These are phyloP conservation scores for Mycena galopus DNA, from an alignment of 768 basidiomycete species.

Conservation along the genomic window DNA sequence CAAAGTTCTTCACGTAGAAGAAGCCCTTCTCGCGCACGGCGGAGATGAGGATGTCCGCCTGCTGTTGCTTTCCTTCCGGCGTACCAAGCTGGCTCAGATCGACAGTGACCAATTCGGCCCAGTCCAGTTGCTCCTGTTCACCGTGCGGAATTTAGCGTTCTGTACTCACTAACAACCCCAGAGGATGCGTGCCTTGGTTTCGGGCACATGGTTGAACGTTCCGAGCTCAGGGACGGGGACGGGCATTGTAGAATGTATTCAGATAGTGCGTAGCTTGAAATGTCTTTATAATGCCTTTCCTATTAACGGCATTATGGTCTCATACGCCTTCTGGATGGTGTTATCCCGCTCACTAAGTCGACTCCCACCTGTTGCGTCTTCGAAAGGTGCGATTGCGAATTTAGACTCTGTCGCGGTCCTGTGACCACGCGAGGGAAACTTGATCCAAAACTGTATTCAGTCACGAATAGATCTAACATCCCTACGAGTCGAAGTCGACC, in stretches of 20 bases:
- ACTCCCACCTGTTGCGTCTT: conserved; percentile 5
- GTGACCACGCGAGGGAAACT: neutral
- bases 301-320: conserved; percentile 19
- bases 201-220: conserved; percentile 53
- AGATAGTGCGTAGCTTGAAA: neutral
- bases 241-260: conserved; percentile 42
- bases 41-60: conserved; percentile 57
- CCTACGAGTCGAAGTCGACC: conserved; percentile 52
- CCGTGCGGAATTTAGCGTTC: conserved; percentile 7
- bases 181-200: conserved; percentile 52
- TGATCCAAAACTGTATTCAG: neutral
- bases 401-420: neutral
- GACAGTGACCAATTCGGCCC: conserved; percentile 63
- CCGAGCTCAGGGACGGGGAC: conserved; percentile 56
- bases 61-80: conserved; percentile 56
- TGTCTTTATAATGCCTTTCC: neutral
- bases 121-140: conserved; percentile 58
- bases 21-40: conserved; percentile 63
- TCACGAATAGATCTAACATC: neutral
- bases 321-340: conserved; percentile 33
- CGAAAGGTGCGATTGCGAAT: neutral
- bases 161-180: conserved; percentile 53
- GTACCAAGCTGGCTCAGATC: conserved; percentile 57
- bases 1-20: conserved; percentile 66
- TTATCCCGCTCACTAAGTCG: neutral